Base-by-base conservation (phyloP, 2,329 filamentous ascomycete genomes). In the Macrophomina pseudophaseolina region DNA sequence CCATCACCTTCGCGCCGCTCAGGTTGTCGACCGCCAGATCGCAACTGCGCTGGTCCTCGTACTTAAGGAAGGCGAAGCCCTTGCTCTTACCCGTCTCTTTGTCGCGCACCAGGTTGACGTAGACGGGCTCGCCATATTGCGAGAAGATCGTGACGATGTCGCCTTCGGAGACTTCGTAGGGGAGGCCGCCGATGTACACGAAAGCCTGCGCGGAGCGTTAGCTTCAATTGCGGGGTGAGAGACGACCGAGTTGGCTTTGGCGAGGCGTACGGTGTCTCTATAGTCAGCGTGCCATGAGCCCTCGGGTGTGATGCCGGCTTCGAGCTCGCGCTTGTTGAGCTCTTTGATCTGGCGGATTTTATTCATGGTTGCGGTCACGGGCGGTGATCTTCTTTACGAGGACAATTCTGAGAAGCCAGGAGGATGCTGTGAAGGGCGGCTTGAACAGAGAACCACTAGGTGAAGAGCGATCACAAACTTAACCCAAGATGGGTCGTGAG, bases 201-300 rank as follows among this genome's bases (percentile, higher is more conserved):
- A 94, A 99, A 68, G 95, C 96, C 64, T 66, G 52, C 8, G 48
- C 28, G 11, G 5, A 14, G n/a, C 1, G 64, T 65, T 6, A 59
- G 64, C 64, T 4, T 38, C 28, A 11, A 48, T 30, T 52, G 44
- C 40, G n/a, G 8, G 5, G 12, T 5, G 33, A 33, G 1, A 14
- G 11, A n/a, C 2, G 14, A 30, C 7, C 12, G 8, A 11, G 11
- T n/a, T 1, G 7, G 23, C 12, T 14, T 44, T 14, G 42, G 11
- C 12, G 1, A 5, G 18, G 7, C 64, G 23, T 23, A 66, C 64
- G 1, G 95, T 98, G 82, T 97, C 95, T 81, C 93, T 92, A 81
- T 98, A 99, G 83, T 99, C 96, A 78, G 91, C 90, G 78, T 98
- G 94, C 94, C 94, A 98, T 66, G 94, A 97, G 70, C 91, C 94